Base-by-base conservation (phyloP, 2,329 filamentous ascomycete genomes). In the Lecanicillium sp. region DNA sequence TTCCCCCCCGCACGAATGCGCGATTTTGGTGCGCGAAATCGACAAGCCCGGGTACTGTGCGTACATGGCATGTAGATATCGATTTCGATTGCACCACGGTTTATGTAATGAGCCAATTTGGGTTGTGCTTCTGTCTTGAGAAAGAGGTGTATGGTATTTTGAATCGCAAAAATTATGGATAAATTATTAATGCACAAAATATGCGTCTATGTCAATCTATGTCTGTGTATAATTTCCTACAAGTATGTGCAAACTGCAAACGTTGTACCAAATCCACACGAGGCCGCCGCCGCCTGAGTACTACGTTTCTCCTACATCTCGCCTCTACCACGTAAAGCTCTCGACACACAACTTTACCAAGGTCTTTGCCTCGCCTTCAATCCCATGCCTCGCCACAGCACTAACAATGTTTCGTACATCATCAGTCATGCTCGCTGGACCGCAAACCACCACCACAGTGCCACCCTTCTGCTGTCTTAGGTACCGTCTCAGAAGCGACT, bases 391-490 rank as follows among this genome's bases (percentile, higher is more conserved):
- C 11, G 40, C 35, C 27, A 48, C 16, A 9, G 20, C 39, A 20
- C 44, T 41, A 14, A 45, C 46, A 32, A 42, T 29, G 11, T 33
- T 42, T 17, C 50, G 38, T 15, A 50, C 50, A 15, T 50, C 45
- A 20, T 52, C 50, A 9, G 48, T 45, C 48, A 52, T 46, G 25
- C 37, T 40, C 3, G 42, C 33, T 13, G 50, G 47, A 4, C 50
- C 50, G 27, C 48, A 52, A 13, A 52, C 48, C 29, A 52, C 41
- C 3, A 52, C 47, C 9, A 42, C 44, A 12, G 48, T 46, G 2
- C 50, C 50, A 4, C 41, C 47, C 15, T 29, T 38, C 16, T 41
- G 22, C 15, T 27, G 35, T 4, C 25, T 15, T 6, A 51, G 27
- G n/a, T 50, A 43, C n/a, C 40, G 37, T 30, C 45, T 41, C 6